Percentiles rank a stretch among this genome's conserved stretches.
Evolutionary conservation across 345 rosid genomes (phyloP).

Genomic region (Aquilaria sinensis): DNA sequence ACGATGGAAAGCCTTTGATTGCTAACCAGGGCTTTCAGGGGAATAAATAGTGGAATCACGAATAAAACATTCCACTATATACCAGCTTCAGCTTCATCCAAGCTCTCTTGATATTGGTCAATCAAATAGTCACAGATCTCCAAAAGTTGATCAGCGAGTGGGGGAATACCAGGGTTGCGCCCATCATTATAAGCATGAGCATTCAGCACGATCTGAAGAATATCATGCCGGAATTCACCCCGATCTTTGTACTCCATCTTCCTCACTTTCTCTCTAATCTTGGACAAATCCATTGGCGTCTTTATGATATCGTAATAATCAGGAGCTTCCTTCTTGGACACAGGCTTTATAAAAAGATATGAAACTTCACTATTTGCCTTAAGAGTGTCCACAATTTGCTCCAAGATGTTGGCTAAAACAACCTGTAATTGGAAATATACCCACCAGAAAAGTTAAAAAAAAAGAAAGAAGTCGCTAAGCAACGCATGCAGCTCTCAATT

Average conservation of each 20-base stretch:
- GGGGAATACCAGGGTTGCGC: slow-evolving; percentile 89
- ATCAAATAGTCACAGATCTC: slow-evolving; percentile 86
- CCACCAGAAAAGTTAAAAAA: too few species aligned
- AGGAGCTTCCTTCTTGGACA: slow-evolving; percentile 84
- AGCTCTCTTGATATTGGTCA: slow-evolving; percentile 28
- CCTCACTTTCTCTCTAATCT: slow-evolving; percentile 76
- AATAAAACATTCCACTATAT: slow-evolving; percentile 29
- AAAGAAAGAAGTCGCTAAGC: too few species aligned
- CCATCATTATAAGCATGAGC: slow-evolving; percentile 79
- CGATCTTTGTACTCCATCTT: slow-evolving; percentile 69
- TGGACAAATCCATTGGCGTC: slow-evolving; percentile 89
- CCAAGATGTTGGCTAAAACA: slow-evolving; percentile 79
- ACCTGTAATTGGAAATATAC: slow-evolving; percentile 35
- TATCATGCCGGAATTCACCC: slow-evolving; percentile 79
- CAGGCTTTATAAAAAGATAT: slow-evolving; percentile 84
- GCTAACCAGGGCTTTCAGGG: background rate
- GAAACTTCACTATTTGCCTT: slow-evolving; percentile 55
- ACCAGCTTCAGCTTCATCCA: slow-evolving; percentile 68
- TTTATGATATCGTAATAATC: slow-evolving; percentile 59
- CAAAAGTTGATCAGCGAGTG: slow-evolving; percentile 91
- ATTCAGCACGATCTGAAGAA: slow-evolving; percentile 70
- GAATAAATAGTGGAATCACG: slow-evolving; percentile 4
- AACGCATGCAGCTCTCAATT: too few species aligned
- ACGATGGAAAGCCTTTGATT: too few species aligned
- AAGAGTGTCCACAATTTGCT: slow-evolving; percentile 65